These are phyloP conservation scores for Fusarium sp. DNA, from an alignment of 2,329 filamentous ascomycete genomes.

Conservation along the genomic window DNA sequence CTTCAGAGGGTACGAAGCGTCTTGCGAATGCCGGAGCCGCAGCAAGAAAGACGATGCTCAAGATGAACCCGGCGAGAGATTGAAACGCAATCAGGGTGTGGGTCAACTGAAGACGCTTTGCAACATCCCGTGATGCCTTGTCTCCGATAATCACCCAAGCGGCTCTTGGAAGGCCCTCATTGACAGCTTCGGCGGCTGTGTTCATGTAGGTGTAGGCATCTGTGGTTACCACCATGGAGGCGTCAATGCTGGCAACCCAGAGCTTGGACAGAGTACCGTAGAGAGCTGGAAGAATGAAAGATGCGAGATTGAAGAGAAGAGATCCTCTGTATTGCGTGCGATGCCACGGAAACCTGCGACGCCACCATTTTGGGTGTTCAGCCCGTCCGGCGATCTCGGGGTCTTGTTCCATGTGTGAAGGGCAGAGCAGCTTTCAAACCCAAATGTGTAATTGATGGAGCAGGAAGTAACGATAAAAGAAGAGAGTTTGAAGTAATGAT, in stretches of 20 bases:
- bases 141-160: slow-evolving; percentile 78
- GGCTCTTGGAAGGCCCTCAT: slow-evolving; percentile 77
- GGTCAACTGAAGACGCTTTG: slow-evolving; percentile 67
- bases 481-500: not conserved
- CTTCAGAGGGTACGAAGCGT: slow-evolving; percentile 72
- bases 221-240: slow-evolving; percentile 55
- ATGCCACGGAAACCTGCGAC: slow-evolving; percentile 13
- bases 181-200: slow-evolving; percentile 74
- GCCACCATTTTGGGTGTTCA: not conserved
- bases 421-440: not conserved
- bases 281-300: slow-evolving; percentile 74
- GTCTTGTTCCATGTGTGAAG: slow-evolving; percentile 13
- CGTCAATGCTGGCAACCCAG: slow-evolving; percentile 77
- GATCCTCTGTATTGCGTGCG: slow-evolving; percentile 63
- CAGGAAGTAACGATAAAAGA: not conserved
- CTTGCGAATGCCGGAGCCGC: slow-evolving; percentile 67
- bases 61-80: slow-evolving; percentile 64
- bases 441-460: not conserved
- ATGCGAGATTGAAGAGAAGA: slow-evolving; percentile 70
- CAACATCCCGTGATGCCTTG: slow-evolving; percentile 62
- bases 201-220: slow-evolving; percentile 76
- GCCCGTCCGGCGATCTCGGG: not conserved
- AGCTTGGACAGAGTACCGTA: slow-evolving; percentile 76
- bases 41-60: slow-evolving; percentile 69
- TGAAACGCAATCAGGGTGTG: slow-evolving; percentile 75